Evolutionary conservation across 805 yeast genomes (phyloP).

Genomic region (Wickerhamomyces chambardii): DNA sequence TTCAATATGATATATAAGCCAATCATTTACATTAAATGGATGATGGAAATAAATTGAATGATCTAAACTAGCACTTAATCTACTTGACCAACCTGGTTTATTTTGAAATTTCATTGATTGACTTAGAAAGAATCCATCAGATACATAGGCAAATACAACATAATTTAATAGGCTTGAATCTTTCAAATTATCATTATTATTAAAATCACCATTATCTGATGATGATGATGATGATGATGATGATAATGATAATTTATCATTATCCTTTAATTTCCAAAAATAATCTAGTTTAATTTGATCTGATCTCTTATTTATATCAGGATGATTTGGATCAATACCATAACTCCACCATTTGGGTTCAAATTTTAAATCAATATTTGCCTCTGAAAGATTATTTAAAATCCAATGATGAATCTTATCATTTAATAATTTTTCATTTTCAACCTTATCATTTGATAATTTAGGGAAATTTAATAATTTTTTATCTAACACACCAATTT

Average conservation of each 20-base stretch:
- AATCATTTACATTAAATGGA: slow-evolving; percentile 33
- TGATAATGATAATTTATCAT: background rate
- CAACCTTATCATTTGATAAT: background rate
- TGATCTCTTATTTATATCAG: background rate
- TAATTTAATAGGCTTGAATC: slow-evolving; percentile 26
- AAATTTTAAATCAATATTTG: background rate
- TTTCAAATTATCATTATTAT: slow-evolving; percentile 3
- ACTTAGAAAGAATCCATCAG: slow-evolving; percentile 44
- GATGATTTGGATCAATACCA: slow-evolving; percentile 8
- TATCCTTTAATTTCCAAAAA: slow-evolving; percentile 1
- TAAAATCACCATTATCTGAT: too few species aligned
- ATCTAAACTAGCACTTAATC: slow-evolving; percentile 47
- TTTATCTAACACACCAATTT: slow-evolving; percentile 1
- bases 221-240: too few species aligned
- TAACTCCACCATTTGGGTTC: background rate
- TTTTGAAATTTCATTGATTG: slow-evolving; percentile 38
- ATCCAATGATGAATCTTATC: background rate
- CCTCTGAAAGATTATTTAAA: background rate
- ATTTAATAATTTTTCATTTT: too few species aligned
- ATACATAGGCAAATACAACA: slow-evolving; percentile 43
- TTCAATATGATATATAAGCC: slow-evolving; percentile 38
- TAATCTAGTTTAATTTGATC: background rate
- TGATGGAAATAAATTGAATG: slow-evolving; percentile 56
- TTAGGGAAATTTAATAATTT: background rate
- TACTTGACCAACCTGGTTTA: slow-evolving; percentile 31